Percentiles rank a stretch among this genome's conserved stretches.
Conservation (phyloP, 371 early-diverging fungal species). For the Zancudomyces culisetae region DNA sequence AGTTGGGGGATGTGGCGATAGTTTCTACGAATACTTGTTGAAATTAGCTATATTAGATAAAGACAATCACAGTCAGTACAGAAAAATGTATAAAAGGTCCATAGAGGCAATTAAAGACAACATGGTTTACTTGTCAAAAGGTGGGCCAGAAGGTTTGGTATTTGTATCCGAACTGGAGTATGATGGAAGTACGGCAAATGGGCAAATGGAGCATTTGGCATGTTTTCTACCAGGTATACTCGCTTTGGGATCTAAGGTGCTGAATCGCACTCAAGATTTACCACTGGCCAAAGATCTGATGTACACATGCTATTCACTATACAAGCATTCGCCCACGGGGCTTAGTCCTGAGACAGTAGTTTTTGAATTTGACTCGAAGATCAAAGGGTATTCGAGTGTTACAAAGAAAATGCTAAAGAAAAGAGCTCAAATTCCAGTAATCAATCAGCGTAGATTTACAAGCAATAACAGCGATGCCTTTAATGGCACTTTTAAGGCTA, state of each 20-base stretch:
- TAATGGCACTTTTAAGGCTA: constrained; percentile 16
- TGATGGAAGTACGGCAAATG: not conserved
- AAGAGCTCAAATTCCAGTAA: no score
- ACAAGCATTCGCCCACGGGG: constrained; percentile 15
- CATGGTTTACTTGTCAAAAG: constrained; percentile 31
- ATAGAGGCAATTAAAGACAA: constrained; percentile 48
- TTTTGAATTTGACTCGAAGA: constrained; percentile 52
- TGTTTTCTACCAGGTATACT: constrained; percentile 80
- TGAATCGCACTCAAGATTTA: constrained; percentile 17
- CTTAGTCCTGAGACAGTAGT: constrained; percentile 18
- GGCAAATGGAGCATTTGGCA: constrained; percentile 26
- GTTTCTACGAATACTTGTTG: constrained; percentile 84
- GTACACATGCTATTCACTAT: constrained; percentile 41
- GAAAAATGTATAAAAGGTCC: constrained; percentile 37
- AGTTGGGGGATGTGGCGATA: constrained; percentile 72
- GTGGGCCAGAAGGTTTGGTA: not conserved
- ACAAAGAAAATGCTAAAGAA: no score
- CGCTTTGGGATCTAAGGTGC: constrained; percentile 31
- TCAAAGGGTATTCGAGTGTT: constrained; percentile 11
- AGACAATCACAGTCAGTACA: constrained; percentile 37
- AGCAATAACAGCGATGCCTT: not conserved
- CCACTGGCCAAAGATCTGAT: constrained; percentile 17
- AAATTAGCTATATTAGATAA: constrained; percentile 69
- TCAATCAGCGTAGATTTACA: no score
- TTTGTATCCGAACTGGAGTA: not conserved